phyloP scores from a whole-genome alignment of 495 filamentous ascomycete species.

The Daldinia grandis region DNA sequence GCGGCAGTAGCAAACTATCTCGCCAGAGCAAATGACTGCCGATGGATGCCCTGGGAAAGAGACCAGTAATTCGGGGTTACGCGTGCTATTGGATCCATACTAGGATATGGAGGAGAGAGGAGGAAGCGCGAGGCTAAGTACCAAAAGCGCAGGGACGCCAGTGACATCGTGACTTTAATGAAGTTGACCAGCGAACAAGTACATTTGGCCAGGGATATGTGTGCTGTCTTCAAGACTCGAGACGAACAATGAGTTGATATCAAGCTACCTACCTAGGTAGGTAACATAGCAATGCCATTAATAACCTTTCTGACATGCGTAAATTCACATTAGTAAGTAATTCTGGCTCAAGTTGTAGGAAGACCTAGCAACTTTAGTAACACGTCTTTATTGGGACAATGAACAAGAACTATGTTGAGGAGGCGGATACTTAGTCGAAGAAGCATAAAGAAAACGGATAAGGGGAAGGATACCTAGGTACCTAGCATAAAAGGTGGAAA shows the following conservation, averaged over 20 bases:
- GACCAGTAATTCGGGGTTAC: background rate
- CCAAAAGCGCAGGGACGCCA: background rate
- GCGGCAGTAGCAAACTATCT: slow-evolving; percentile 19
- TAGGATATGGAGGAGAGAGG: background rate
- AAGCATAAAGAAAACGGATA: background rate
- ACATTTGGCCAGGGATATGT: slow-evolving; percentile 1
- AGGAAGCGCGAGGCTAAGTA: background rate
- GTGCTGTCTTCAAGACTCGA: slow-evolving; percentile 1
- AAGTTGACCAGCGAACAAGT: slow-evolving; percentile 1
- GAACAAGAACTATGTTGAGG: background rate
- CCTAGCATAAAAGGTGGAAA: too few relatives aligned
- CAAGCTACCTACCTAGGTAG: too few relatives aligned
- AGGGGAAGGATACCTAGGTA: background rate
- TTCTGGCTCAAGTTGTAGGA: slow-evolving; percentile 2
- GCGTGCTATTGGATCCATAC: background rate
- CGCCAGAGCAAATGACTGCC: slow-evolving; percentile 5
- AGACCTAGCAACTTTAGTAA: slow-evolving; percentile 1
- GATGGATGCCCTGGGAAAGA: background rate
- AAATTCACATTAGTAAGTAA: background rate
- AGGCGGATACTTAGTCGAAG: background rate
- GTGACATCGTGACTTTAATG: background rate
- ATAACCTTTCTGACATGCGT: slow-evolving; percentile 1
- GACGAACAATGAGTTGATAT: slow-evolving; percentile 7
- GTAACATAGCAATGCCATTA: slow-evolving; percentile 10
- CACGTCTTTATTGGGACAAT: background rate